Evolutionary conservation across 345 rosid genomes (phyloP).

Genomic region (Salix udensis): DNA sequence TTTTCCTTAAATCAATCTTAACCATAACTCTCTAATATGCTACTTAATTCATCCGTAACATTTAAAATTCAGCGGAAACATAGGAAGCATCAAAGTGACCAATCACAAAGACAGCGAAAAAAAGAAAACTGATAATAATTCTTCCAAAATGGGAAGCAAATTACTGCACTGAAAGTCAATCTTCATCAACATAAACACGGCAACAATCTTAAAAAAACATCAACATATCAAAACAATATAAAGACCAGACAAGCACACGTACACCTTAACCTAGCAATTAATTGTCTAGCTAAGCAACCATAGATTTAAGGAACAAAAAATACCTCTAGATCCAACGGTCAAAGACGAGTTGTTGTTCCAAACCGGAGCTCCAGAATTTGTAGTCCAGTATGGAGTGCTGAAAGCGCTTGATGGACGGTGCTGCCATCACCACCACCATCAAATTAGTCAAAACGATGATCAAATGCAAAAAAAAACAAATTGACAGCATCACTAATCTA

Average conservation of each 20-base stretch:
- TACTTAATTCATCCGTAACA: background rate
- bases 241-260: background rate
- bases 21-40: background rate
- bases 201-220: too few relatives aligned
- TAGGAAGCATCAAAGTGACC: background rate
- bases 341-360: conserved; percentile 75
- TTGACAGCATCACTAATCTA: too few relatives aligned
- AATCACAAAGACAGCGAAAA: too few relatives aligned
- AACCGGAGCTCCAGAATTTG: conserved; percentile 79
- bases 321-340: conserved; percentile 84
- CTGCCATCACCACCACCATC: conserved; percentile 23
- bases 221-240: too few relatives aligned
- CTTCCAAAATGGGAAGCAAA: too few relatives aligned
- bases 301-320: background rate
- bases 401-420: conserved; percentile 66
- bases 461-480: too few relatives aligned
- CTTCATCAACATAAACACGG: too few relatives aligned
- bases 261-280: background rate
- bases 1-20: background rate
- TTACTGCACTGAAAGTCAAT: too few relatives aligned
- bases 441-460: background rate
- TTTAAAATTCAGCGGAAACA: background rate
- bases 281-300: background rate
- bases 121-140: too few relatives aligned
- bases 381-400: conserved; percentile 64